Conservation (phyloP, 2,329 filamentous ascomycete genomes). For the Fusarium siculi region DNA sequence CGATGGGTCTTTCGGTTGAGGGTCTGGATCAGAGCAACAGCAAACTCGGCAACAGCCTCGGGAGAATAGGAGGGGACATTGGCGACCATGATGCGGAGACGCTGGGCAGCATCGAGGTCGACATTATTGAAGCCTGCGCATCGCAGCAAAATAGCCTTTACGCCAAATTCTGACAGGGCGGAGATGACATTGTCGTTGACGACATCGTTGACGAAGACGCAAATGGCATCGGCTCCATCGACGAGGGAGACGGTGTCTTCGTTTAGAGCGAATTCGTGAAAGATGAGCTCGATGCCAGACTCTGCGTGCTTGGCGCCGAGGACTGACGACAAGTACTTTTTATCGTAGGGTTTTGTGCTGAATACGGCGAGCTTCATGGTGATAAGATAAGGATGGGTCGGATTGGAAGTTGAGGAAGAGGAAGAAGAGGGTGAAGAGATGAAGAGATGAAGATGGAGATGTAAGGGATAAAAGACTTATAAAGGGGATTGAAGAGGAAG, state of each 20-base stretch:
- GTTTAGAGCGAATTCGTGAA: constrained; percentile 68
- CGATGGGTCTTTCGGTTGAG: constrained; percentile 75
- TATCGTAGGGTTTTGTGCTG: constrained; percentile 73
- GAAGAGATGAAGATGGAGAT: neutral
- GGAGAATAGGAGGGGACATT: constrained; percentile 76
- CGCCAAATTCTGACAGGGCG: constrained; percentile 59
- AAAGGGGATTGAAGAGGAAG: neutral
- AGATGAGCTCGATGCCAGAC: constrained; percentile 60
- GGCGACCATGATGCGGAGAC: constrained; percentile 68
- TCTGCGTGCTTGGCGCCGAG: constrained; percentile 48
- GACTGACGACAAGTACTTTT: constrained; percentile 61
- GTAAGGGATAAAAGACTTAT: neutral
- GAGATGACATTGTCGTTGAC: constrained; percentile 63
- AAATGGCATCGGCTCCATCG: constrained; percentile 65
- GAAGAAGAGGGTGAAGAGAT: neutral
- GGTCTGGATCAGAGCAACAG: constrained; percentile 73
- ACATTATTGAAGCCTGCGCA: constrained; percentile 78
- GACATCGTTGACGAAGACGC: constrained; percentile 75
- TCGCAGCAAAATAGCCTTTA: constrained; percentile 70
- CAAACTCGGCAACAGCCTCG: constrained; percentile 76
- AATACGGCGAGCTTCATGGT: constrained; percentile 71
- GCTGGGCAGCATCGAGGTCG: constrained; percentile 65
- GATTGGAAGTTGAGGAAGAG: neutral
- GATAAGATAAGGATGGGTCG: neutral
- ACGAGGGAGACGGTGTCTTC: constrained; percentile 67